Evolutionary conservation across 1,284 basidiomycete species (phyloP), one percentile per base, ranked within the genome.

Genomic region (Leccinum griseonigrum): DNA sequence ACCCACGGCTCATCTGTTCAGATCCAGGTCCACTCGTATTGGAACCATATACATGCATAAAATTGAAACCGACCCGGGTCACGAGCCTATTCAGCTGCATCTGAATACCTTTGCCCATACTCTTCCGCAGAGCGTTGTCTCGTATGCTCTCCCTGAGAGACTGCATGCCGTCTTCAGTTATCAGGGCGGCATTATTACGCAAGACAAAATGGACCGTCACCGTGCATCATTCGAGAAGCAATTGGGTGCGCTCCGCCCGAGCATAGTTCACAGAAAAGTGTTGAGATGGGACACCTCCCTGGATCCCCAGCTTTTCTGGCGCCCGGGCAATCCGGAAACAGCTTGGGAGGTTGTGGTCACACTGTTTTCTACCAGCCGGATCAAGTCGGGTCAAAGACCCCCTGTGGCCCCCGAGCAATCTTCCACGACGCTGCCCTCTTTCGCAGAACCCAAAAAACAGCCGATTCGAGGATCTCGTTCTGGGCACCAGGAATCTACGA

Each of bases 31-130:
- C 29, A 60, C 58, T 18, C 38, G 31, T 22, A 13, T 54, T 2
- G 68, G 69, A 38, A 60, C 7, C 14, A 63, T 69, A n/a, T 69
- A 69, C 34, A 4, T 69, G 59, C 60, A 68, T 54, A 57, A 59
- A 50, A 5, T 69, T n/a, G 70, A 61, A 43, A 52, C 13, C 6
- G 16, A 60, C 31, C 64, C 51, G 11, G 0, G 0, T 1, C 0
- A 3, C 18, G 26, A 60, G 28, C 0, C 18, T 6, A 18, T 72
- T 13, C 69, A 63, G 11, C 0, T n/a, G 0, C 57, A 69, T 7
- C 10, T 72, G 54, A 3, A 65, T 43, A 9, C 36, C 11, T 69
- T 69, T 3, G 56, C 51, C 2, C 0, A 0, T 14, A 31, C 62
- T 9, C 63, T 69, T 26, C 61, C 67, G 9, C 3, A 9, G 8